Conservation (phyloP, 805 yeast species). For the Hyphopichia homilentoma region DNA sequence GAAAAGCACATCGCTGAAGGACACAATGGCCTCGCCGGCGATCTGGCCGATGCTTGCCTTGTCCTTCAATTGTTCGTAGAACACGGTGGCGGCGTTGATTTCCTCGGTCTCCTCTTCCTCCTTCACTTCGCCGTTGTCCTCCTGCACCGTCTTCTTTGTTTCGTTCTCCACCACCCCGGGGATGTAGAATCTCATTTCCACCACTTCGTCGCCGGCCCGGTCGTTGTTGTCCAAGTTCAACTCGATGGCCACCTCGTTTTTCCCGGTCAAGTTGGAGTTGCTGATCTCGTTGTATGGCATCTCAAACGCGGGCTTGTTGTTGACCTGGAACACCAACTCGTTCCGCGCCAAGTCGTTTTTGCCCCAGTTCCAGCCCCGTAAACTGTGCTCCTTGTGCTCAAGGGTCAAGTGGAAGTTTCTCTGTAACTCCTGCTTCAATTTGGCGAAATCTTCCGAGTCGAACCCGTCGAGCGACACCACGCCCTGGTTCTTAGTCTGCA, state of each 20-base stretch:
- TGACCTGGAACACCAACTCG: slow-evolving; percentile 81
- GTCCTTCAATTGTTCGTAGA: slow-evolving; percentile 88
- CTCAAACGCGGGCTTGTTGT: slow-evolving; percentile 88
- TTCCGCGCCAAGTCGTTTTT: slow-evolving; percentile 86
- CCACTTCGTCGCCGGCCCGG: slow-evolving; percentile 87
- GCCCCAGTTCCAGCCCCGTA: slow-evolving; percentile 99
- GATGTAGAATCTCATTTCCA: slow-evolving; percentile 87
- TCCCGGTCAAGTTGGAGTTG: slow-evolving; percentile 87
- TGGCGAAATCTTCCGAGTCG: slow-evolving; percentile 75
- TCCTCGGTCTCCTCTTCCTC: slow-evolving; percentile 40
- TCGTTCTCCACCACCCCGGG: slow-evolving; percentile 77
- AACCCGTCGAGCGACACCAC: slow-evolving; percentile 90
- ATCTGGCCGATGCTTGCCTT: slow-evolving; percentile 92
- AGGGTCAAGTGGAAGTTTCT: slow-evolving; percentile 67
- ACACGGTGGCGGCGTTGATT: slow-evolving; percentile 73
- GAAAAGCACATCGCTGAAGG: slow-evolving; percentile 86
- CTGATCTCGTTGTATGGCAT: slow-evolving; percentile 76
- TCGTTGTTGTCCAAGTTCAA: slow-evolving; percentile 58
- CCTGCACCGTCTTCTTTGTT: slow-evolving; percentile 19
- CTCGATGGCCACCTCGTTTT: slow-evolving; percentile 91
- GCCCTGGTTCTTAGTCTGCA: slow-evolving; percentile 85
- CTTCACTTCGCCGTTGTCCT: slow-evolving; percentile 25
- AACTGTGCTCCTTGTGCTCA: slow-evolving; percentile 84
- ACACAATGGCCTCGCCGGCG: slow-evolving; percentile 91
- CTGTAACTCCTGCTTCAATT: slow-evolving; percentile 79